Base-by-base conservation (phyloP, 164 flowering plant genomes). In the Macadamia integrifolia region DNA sequence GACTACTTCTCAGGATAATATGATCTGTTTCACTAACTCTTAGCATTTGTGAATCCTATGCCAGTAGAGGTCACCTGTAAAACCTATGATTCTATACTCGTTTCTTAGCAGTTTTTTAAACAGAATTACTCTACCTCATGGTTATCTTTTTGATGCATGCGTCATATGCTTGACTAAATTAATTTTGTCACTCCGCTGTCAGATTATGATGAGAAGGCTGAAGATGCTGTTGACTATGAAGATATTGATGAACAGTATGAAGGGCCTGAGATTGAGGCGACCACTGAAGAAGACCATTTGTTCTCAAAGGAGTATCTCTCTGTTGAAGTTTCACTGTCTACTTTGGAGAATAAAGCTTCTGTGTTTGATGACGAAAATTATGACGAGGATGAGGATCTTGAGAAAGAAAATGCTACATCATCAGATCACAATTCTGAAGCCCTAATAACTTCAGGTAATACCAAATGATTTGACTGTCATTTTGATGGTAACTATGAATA, bases 171-270 rank as follows among this genome's bases (percentile, higher is more conserved):
- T 66, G 59, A 23, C 29, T 67, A n/a, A 50, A 49, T 43, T 64
- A 40, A 12, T 18, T 70, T 67, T 13, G 15, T 58, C 18, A 55
- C 69, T 72, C 60, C 70, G 52, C 49, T 71, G 32, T 58, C 66
- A 95, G 99, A 92, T 80, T 95, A 87, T 85, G 93, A 85, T 81
- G 84, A 80, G 69, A 95, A 95, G 76, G 97, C 97, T 53, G 98
- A 84, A 77, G 91, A 92, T 84, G 99, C 99, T 60, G 88, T 95
- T 77, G 89, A 95, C 75, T 95, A 92, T 80, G 94, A 92, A 80
- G 99, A 92, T 74, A 82, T 95, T 68, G 97, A 92, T 48, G 99
- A 95, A 83, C 85, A 89, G 72, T 95, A 92, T 73, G 99, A 95
- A 67, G 98, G 98, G 61, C 99, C 97, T 17, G 99, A 95, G 82